A percentile compares a stretch with the other conserved stretches of the same genome.
Evolutionary conservation across 257 asterid species (phyloP).

Genomic region (Penstemon davidsonii): DNA sequence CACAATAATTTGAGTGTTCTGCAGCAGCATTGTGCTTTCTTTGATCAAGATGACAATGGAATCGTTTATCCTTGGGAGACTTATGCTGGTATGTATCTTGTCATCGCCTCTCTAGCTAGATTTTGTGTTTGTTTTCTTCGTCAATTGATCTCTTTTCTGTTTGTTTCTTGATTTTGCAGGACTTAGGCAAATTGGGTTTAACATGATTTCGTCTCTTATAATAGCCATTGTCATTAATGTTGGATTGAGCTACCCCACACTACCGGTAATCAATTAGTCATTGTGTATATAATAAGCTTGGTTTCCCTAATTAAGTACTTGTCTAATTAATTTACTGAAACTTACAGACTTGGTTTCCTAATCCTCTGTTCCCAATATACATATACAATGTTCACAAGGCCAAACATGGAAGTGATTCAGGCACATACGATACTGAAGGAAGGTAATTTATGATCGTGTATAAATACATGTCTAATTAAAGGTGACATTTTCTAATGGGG

Average conservation of each 20-base stretch:
- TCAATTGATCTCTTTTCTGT: neutral
- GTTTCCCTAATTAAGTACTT: too few relatives aligned
- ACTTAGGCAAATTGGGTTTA: constrained; percentile 71
- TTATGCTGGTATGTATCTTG: constrained; percentile 30
- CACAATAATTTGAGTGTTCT: constrained; percentile 65
- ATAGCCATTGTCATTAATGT: constrained; percentile 50
- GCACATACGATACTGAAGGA: constrained; percentile 78
- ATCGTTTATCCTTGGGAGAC: constrained; percentile 84
- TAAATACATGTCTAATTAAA: neutral
- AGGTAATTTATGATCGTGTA: constrained; percentile 36
- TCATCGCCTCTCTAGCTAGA: neutral
- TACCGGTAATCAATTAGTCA: constrained; percentile 56
- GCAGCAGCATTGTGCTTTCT: constrained; percentile 85
- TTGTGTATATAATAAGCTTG: neutral
- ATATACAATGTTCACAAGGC: constrained; percentile 66
- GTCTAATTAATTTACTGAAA: too few relatives aligned
- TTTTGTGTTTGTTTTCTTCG: neutral
- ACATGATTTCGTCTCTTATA: constrained; percentile 51
- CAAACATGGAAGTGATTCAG: constrained; percentile 82
- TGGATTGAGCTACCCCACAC: constrained; percentile 65
- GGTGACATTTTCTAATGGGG: neutral
- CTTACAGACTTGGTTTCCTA: constrained; percentile 74
- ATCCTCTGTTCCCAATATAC: constrained; percentile 72
- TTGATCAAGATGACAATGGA: constrained; percentile 77
- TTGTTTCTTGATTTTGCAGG: constrained; percentile 37